A percentile compares a stretch with the other conserved stretches of the same genome.
These are phyloP conservation scores for Candida pini DNA, from an alignment of 805 yeast genomes.

Conservation along the genomic window DNA sequence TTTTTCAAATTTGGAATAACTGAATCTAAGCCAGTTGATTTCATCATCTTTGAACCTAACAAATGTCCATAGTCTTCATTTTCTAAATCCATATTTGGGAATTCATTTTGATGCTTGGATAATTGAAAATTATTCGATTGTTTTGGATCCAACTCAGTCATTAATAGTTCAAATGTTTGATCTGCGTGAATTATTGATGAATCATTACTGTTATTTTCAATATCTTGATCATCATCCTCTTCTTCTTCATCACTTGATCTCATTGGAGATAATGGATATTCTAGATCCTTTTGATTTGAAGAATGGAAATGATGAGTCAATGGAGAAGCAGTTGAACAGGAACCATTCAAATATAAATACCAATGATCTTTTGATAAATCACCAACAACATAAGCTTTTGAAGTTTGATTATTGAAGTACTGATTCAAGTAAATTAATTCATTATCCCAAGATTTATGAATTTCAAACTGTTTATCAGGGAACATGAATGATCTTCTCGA, in stretches of 20 bases:
- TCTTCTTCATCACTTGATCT: constrained; percentile 1
- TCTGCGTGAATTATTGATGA: constrained; percentile 10
- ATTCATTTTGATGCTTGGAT: constrained; percentile 25
- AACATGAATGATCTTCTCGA: constrained; percentile 91
- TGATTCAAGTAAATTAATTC: constrained; percentile 69
- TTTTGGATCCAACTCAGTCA: constrained; percentile 71
- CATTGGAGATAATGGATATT: constrained; percentile 19
- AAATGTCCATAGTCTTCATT: constrained; percentile 73
- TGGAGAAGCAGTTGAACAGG: constrained; percentile 4
- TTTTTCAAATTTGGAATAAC: constrained; percentile 26
- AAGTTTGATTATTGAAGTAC: constrained; percentile 55
- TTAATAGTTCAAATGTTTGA: constrained; percentile 81
- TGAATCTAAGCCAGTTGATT: constrained; percentile 53
- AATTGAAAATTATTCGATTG: constrained; percentile 51
- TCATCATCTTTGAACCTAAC: constrained; percentile 66
- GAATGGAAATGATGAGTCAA: not conserved
- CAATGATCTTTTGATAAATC: constrained; percentile 79
- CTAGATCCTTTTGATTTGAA: not conserved
- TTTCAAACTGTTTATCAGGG: constrained; percentile 74
- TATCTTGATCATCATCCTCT: too few species aligned
- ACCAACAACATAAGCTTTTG: constrained; percentile 71
- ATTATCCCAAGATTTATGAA: constrained; percentile 80
- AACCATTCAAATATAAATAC: constrained; percentile 74
- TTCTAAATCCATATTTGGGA: constrained; percentile 40
- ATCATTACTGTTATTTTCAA: not conserved